Evolutionary conservation across 2,329 filamentous ascomycete genomes (phyloP).

Genomic region (Hypoxylon sp.): DNA sequence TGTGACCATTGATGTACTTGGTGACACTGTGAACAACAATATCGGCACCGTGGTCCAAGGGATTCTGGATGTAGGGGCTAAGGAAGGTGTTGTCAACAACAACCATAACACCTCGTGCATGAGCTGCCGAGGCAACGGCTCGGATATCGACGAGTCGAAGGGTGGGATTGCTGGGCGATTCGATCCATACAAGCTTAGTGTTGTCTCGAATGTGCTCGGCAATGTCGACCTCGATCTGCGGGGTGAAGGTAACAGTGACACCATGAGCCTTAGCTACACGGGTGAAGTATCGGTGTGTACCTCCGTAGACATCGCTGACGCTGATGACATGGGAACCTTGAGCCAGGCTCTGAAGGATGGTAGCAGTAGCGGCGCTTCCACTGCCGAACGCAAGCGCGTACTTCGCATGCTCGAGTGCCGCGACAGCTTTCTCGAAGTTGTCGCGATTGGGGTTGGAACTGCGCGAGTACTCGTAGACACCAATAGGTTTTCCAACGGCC

Average conservation of each 20-base stretch:
- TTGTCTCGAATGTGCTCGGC: slow-evolving; percentile 85
- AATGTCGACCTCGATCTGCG: slow-evolving; percentile 91
- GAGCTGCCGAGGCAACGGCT: slow-evolving; percentile 85
- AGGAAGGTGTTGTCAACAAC: slow-evolving; percentile 99
- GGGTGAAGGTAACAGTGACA: slow-evolving; percentile 94
- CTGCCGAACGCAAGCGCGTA: slow-evolving; percentile 95
- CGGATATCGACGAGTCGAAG: slow-evolving; percentile 93
- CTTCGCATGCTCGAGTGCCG: slow-evolving; percentile 91
- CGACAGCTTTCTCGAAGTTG: slow-evolving; percentile 93
- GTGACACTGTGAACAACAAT: slow-evolving; percentile 98
- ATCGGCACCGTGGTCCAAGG: slow-evolving; percentile 93
- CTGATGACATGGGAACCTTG: slow-evolving; percentile 94
- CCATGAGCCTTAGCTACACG: slow-evolving; percentile 96
- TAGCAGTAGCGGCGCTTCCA: slow-evolving; percentile 93
- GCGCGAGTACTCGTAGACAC: slow-evolving; percentile 92
- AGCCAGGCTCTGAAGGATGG: slow-evolving; percentile 92
- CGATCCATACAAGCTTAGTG: slow-evolving; percentile 98
- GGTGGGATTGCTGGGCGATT: slow-evolving; percentile 95
- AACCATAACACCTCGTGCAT: slow-evolving; percentile 89
- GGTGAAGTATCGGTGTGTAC: slow-evolving; percentile 98
- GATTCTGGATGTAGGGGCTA: slow-evolving; percentile 96
- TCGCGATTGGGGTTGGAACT: slow-evolving; percentile 95
- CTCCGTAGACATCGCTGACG: slow-evolving; percentile 97
- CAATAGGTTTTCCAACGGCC: slow-evolving; percentile 87
- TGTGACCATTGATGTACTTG: slow-evolving; percentile 99